A percentile compares a stretch with the other conserved stretches of the same genome.
These are phyloP conservation scores for Haplosporangium gracile DNA, from an alignment of 192 early-diverging fungal species.

Conservation along the genomic window DNA sequence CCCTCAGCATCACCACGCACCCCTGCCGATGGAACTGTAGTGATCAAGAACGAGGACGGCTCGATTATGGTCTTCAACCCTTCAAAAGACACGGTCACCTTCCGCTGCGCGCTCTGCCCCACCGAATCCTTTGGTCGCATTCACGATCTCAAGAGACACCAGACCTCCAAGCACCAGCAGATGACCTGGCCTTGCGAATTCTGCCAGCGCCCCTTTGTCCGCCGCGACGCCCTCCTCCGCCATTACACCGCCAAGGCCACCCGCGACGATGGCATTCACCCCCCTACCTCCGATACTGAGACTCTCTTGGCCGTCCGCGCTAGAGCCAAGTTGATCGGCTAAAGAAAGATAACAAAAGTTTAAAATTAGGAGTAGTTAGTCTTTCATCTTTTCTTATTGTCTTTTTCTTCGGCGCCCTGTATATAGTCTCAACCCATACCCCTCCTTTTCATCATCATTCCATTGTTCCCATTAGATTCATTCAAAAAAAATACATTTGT, in stretches of 20 bases:
- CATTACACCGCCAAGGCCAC: constrained; percentile 39
- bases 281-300: constrained; percentile 25
- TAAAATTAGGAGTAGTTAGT: not conserved
- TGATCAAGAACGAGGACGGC: constrained; percentile 40
- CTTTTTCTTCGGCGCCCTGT: not conserved
- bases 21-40: constrained; percentile 11
- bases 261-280: constrained; percentile 33
- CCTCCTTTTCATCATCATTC: not conserved
- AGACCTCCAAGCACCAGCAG: constrained; percentile 38
- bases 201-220: constrained; percentile 27
- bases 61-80: constrained; percentile 39
- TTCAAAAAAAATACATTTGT: not conserved
- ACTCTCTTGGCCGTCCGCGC: constrained; percentile 30
- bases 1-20: constrained; percentile 10
- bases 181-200: constrained; percentile 38
- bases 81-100: constrained; percentile 13
- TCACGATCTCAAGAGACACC: constrained; percentile 41
- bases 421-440: constrained; percentile 2
- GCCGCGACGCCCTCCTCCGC: constrained; percentile 41
- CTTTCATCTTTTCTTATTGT: not conserved
- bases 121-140: constrained; percentile 33
- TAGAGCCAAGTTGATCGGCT: constrained; percentile 33
- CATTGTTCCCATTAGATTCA: not conserved
- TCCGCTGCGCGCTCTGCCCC: constrained; percentile 46
- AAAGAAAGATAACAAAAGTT: constrained; percentile 6